These are phyloP conservation scores for Amanita polypyramis DNA, from an alignment of 768 basidiomycete genomes.

Conservation along the genomic window DNA sequence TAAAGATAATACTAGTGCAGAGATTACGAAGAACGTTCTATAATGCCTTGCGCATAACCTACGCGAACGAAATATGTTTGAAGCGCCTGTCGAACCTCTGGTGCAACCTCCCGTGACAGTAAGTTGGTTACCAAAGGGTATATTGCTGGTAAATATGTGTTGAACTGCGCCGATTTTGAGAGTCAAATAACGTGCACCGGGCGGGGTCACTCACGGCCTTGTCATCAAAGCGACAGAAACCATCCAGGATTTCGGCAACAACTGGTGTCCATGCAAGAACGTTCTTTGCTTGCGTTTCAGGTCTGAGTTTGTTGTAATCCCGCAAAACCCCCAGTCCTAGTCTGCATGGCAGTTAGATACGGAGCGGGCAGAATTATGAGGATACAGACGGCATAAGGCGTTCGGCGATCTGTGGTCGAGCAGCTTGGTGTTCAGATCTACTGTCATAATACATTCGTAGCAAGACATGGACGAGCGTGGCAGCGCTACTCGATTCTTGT, in stretches of 20 bases:
- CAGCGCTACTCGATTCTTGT: conserved; percentile 95
- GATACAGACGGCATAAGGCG: conserved; percentile 57
- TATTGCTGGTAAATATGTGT: conserved; percentile 76
- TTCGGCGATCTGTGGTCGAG: conserved; percentile 70
- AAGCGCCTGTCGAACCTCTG: conserved; percentile 75
- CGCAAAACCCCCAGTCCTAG: conserved; percentile 80
- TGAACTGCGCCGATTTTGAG: conserved; percentile 50
- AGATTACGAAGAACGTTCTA: conserved; percentile 42
- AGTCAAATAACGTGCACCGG: conserved; percentile 2
- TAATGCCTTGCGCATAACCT: conserved; percentile 60
- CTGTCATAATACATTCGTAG: conserved; percentile 91
- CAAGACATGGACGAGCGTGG: conserved; percentile 87
- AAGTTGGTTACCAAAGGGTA: conserved; percentile 87
- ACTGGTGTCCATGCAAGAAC: conserved; percentile 99
- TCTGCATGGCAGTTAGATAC: conserved; percentile 27
- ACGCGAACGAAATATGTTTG: conserved; percentile 75
- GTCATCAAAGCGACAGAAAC: conserved; percentile 83
- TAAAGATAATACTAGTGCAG: conserved; percentile 19
- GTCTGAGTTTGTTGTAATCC: conserved; percentile 82
- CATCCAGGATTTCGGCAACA: conserved; percentile 87
- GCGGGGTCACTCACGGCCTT: conserved; percentile 58
- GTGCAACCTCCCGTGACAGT: conserved; percentile 69
- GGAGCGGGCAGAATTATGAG: background rate
- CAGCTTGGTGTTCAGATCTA: conserved; percentile 78
- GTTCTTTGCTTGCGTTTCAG: conserved; percentile 90